Evolutionary conservation across 495 filamentous ascomycete species (phyloP), one percentile per base, ranked within the genome.

Genomic region (Aspergillus carlsbadensis): DNA sequence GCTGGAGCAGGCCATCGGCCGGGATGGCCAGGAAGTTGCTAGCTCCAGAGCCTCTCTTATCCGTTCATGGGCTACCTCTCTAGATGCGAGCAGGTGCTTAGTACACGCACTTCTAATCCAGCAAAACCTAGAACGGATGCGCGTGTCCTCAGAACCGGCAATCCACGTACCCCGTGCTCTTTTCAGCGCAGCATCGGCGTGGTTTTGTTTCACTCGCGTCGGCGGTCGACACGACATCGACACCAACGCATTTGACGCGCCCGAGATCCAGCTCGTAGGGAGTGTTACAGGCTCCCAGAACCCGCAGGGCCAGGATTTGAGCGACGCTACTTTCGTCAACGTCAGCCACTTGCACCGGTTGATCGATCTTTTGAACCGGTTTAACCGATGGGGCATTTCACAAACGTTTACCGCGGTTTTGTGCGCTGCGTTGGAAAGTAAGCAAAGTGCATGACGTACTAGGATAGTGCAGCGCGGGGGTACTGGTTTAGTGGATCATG

Each of bases 371-470:
- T 54, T 73, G 11, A 58, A 61, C 20, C 61, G 69, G 11, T 64
- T 70, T 53, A 69, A 69, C 1, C 64, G 71, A 22, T 73, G 70
- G 70, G 65, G 56, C 17, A 71, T 73, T 42, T 65, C 69, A 2
- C 58, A 63, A 21, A 59, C 67, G 22, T 73, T 71, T 60, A 61
- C 70, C 0, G 34, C 20, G 11, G 57, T 62, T 1, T 41, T 67
- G 14, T 58, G 53, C 37, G 24, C 61, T 11, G 61, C 59, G 11
- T 15, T 66, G 11, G 61, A 66, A 21, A 52, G 3, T 29, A 29
- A 57, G 13, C 35, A 20, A 15, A 53, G 37, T 3, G 40, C 36
- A 46, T 24, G n/a, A 45, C 42, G n/a, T n/a, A n/a, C n/a, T n/a
- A n/a, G n/a, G n/a, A n/a, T n/a, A n/a, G n/a, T n/a, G n/a, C n/a